Conservation (phyloP, 139 green algal species). For the Volvox africanus region DNA sequence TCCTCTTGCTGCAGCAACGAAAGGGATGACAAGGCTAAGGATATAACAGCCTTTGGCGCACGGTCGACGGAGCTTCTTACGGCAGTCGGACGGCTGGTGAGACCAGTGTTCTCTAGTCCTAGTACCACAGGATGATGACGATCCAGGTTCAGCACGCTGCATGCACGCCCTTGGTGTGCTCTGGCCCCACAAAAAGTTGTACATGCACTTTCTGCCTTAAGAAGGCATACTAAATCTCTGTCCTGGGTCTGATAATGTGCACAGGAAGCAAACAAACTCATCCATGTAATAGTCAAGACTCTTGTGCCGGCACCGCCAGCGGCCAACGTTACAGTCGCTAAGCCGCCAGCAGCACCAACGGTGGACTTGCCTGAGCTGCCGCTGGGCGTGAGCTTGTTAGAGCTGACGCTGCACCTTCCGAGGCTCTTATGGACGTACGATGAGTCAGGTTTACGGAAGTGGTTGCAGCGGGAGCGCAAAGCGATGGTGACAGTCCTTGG, state of each 20-base stretch:
- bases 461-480: background rate
- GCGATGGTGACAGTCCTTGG: constrained; percentile 1
- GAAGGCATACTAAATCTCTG: too few species aligned
- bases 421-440: background rate
- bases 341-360: background rate
- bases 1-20: background rate
- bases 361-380: background rate
- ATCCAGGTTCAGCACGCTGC: too few species aligned
- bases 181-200: too few species aligned
- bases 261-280: background rate
- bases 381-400: background rate
- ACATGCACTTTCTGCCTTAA: too few species aligned
- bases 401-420: background rate
- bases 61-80: constrained; percentile 16
- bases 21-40: background rate
- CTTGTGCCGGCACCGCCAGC: background rate
- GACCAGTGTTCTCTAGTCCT: background rate
- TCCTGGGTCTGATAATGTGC: background rate
- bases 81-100: constrained; percentile 15
- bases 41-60: background rate
- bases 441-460: background rate
- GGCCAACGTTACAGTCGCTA: background rate
- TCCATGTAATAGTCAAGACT: background rate
- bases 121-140: too few species aligned
- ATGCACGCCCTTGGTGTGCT: too few species aligned